Evolutionary conservation across 495 filamentous ascomycete genomes (phyloP), one percentile per base, ranked within the genome.

Genomic region (Tetracladium marchalianum): DNA sequence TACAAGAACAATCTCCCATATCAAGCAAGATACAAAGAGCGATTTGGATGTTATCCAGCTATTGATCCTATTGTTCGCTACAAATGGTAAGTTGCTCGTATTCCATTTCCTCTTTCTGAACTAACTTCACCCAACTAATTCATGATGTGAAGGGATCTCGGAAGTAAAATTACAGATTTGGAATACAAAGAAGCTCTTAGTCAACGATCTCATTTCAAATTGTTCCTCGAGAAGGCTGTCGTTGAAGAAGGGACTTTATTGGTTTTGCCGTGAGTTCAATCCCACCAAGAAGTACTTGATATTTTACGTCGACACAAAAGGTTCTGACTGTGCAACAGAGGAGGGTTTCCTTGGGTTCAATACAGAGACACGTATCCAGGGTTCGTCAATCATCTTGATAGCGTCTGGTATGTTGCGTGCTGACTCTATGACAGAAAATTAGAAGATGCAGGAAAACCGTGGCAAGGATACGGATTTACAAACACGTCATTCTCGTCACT

Each of bases 61-160:
- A 42, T 54, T 7, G 55, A 58, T 33, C 49, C 52, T 10, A 37
- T 53, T 7, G 41, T 53, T 11, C 27, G 42, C 12, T 54, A 46
- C 34, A 48, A 53, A 41, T 54, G 54, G 54, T 57, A 53, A 12
- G 16, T 22, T 9, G 5, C 22, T 19, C 41, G 13, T n/a, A 7
- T n/a, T 32, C n/a, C 35, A 38, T n/a, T 13, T 24, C 15, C 13
- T 15, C 8, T 22, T 40, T n/a, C n/a, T n/a, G n/a, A n/a, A 27
- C 5, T 5, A n/a, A 42, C 31, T 38, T 13, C 27, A 33, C 1
- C 27, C 39, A 32, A n/a, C 17, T 24, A 4, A 31, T 0, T 11
- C 1, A 5, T 0, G 15, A 10, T 0, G 34, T 33, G n/a, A 16
- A 52, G 54, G 45, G 34, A 49, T 32, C 39, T 52, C 13, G 57